These are phyloP conservation scores for Phaseolus lunatus DNA, from an alignment of 306 rosid genomes.

Conservation along the genomic window DNA sequence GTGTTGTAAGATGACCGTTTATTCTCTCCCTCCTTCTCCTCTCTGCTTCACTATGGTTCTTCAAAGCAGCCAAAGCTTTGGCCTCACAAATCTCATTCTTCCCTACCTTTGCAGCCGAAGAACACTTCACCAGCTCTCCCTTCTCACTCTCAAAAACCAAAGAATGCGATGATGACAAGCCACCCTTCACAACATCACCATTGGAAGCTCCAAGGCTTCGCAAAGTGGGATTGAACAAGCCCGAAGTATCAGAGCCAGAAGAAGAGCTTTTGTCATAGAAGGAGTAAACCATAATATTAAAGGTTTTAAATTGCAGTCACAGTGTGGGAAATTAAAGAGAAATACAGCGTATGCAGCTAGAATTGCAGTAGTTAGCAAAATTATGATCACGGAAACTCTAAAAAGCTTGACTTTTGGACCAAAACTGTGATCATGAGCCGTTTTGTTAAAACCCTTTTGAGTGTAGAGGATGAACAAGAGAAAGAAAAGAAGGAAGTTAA, in stretches of 20 bases:
- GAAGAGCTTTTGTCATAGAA: conserved; percentile 49
- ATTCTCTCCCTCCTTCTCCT: conserved; percentile 91
- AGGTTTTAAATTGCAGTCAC: neutral
- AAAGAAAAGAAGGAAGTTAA: conserved; percentile 50
- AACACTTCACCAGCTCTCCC: conserved; percentile 69
- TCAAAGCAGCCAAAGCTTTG: conserved; percentile 76
- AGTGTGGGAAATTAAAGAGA: neutral
- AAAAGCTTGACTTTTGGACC: neutral
- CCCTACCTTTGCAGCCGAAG: conserved; percentile 51
- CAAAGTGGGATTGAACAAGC: conserved; percentile 47
- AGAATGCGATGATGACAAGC: conserved; percentile 50
- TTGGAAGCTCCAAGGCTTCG: conserved; percentile 40
- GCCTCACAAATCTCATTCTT: conserved; percentile 65
- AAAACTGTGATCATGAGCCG: neutral
- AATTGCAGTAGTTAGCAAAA: neutral
- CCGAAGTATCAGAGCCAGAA: conserved; percentile 41
- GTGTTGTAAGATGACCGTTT: conserved; percentile 77
- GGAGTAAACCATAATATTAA: conserved; percentile 50
- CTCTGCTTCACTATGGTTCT: conserved; percentile 90
- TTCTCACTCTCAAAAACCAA: conserved; percentile 63
- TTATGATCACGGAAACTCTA: neutral
- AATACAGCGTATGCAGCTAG: neutral
- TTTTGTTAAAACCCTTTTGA: neutral
- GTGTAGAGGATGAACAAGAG: neutral
- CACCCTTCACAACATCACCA: conserved; percentile 44